These are phyloP conservation scores for Tricholoma bakamatsutake DNA, from an alignment of 768 basidiomycete genomes.

Conservation along the genomic window DNA sequence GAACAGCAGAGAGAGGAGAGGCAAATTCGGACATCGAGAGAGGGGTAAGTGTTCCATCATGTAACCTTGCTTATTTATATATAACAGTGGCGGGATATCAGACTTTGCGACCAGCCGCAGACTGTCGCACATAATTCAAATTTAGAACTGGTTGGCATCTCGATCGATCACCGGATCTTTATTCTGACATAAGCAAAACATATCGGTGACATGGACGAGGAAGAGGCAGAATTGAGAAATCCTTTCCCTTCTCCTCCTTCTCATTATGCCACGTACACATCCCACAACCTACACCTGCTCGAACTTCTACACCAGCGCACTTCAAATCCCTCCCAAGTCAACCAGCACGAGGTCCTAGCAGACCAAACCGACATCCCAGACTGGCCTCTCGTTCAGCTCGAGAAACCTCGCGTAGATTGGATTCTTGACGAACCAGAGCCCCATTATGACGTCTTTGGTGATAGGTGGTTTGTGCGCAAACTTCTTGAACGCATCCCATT, in stretches of 20 bases:
- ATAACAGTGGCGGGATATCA: not conserved
- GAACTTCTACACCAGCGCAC: constrained; percentile 52
- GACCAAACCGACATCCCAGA: constrained; percentile 75
- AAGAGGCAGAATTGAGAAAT: constrained; percentile 73
- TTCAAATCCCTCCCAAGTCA: constrained; percentile 34
- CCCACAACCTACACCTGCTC: constrained; percentile 67
- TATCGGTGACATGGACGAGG: constrained; percentile 62
- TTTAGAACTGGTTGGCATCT: not conserved
- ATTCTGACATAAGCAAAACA: not conserved
- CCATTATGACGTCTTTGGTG: constrained; percentile 79
- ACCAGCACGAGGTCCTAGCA: constrained; percentile 57
- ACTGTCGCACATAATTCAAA: too few relatives aligned
- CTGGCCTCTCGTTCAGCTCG: constrained; percentile 69
- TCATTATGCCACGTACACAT: constrained; percentile 73
- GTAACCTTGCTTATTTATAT: not conserved
- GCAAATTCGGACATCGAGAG: constrained; percentile 30
- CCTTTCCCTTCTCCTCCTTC: constrained; percentile 89
- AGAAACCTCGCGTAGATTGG: constrained; percentile 89
- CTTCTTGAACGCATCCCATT: constrained; percentile 5
- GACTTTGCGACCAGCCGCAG: too few relatives aligned
- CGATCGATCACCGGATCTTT: not conserved
- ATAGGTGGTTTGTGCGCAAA: constrained; percentile 77
- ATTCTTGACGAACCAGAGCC: constrained; percentile 74
- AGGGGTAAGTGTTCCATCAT: constrained; percentile 3
- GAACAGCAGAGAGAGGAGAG: constrained; percentile 16